Evolutionary conservation across 2,329 filamentous ascomycete genomes (phyloP).

Genomic region (Coleophoma crateriformis): DNA sequence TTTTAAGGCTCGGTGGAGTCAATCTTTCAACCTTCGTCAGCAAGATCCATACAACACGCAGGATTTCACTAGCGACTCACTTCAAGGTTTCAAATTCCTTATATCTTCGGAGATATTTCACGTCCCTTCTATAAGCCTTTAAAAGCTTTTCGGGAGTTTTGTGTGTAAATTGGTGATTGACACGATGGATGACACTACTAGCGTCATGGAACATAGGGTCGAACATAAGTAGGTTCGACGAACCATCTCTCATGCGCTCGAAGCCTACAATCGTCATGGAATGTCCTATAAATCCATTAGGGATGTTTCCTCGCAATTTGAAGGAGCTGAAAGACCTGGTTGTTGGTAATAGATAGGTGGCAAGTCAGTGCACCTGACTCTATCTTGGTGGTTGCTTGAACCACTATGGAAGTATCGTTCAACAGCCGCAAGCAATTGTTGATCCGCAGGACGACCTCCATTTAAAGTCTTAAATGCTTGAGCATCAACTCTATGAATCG

Average conservation of each 20-base stretch:
- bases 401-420: constrained; percentile 69
- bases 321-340: constrained; percentile 42
- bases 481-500: constrained; percentile 49
- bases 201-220: constrained; percentile 79
- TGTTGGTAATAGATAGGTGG: constrained; percentile 91
- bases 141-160: constrained; percentile 49
- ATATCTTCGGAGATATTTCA: constrained; percentile 62
- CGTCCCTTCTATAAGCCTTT: constrained; percentile 67
- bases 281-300: constrained; percentile 51
- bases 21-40: background rate
- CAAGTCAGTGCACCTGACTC: constrained; percentile 65
- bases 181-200: constrained; percentile 53
- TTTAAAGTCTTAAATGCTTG: constrained; percentile 49
- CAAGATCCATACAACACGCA: no score
- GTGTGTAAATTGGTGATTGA: constrained; percentile 40
- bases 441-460: constrained; percentile 18
- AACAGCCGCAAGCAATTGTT: constrained; percentile 58
- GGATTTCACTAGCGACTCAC: constrained; percentile 37
- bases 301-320: background rate
- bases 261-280: constrained; percentile 87
- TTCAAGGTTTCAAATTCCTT: constrained; percentile 75
- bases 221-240: constrained; percentile 72
- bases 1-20: background rate
- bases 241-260: constrained; percentile 61
- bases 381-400: constrained; percentile 42